Percentiles rank a stretch among this genome's conserved stretches.
phyloP scores from a whole-genome alignment of 495 filamentous ascomycete species.

The Tuber umbilicatum region DNA sequence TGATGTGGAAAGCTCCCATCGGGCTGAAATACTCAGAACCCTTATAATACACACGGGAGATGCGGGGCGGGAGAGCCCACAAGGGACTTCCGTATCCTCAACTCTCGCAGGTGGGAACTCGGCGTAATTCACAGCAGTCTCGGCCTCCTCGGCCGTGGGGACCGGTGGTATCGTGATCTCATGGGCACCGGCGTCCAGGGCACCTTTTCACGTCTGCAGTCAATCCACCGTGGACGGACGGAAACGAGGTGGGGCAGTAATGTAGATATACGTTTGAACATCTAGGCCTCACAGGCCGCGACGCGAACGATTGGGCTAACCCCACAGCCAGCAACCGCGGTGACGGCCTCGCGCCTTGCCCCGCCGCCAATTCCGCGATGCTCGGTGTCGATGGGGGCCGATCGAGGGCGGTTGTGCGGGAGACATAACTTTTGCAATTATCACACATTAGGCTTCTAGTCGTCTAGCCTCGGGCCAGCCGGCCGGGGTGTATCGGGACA shows the following conservation, averaged over 20 bases:
- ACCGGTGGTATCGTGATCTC: constrained; percentile 63
- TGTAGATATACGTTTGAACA: constrained; percentile 57
- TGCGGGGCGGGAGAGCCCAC: constrained; percentile 13
- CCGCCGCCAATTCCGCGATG: constrained; percentile 76
- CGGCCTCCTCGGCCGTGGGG: constrained; percentile 58
- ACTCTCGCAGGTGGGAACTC: constrained; percentile 62
- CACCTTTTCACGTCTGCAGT: constrained; percentile 46
- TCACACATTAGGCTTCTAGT: neutral
- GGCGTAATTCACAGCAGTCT: constrained; percentile 52
- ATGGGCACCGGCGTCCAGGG: constrained; percentile 62
- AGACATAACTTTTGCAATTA: constrained; percentile 49
- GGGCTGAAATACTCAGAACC: constrained; percentile 35
- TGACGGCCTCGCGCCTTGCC: constrained; percentile 77
- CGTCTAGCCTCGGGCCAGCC: neutral
- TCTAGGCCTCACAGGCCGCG: constrained; percentile 60
- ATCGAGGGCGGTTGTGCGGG: constrained; percentile 62
- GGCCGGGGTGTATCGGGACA: neutral
- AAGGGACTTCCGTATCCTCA: constrained; percentile 64
- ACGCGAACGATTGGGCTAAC: constrained; percentile 63
- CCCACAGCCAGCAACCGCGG: constrained; percentile 60
- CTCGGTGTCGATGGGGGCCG: constrained; percentile 69
- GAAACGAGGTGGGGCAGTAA: constrained; percentile 6
- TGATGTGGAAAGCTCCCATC: constrained; percentile 56
- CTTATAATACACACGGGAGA: neutral
- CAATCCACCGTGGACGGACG: neutral